A percentile compares a stretch with the other conserved stretches of the same genome.
phyloP scores from a whole-genome alignment of 2,329 filamentous ascomycete species.

The Neofusicoccum sp. region DNA sequence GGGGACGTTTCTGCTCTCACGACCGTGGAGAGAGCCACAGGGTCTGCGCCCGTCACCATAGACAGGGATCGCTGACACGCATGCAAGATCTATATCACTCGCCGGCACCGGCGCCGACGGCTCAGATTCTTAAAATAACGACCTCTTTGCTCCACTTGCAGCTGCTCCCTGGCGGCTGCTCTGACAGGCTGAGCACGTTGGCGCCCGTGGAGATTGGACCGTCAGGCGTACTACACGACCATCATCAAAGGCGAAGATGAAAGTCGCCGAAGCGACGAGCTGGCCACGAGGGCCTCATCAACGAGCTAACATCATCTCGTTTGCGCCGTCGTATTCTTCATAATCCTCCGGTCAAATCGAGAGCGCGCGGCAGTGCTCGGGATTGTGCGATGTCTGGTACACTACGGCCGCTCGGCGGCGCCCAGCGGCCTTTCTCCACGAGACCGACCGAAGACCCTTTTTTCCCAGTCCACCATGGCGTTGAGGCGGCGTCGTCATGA shows the following conservation, averaged over 20 bases:
- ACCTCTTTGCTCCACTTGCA: not conserved
- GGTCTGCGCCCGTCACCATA: not conserved
- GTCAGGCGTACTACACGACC: not conserved
- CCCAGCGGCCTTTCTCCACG: not conserved
- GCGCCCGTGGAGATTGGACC: not conserved
- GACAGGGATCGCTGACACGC: not conserved
- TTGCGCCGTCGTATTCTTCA: not conserved
- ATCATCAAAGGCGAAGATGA: not conserved
- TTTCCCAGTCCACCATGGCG: not conserved
- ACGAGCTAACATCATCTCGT: not conserved
- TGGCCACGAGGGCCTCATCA: not conserved
- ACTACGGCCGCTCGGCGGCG: slow-evolving; percentile 12
- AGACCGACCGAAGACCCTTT: not conserved
- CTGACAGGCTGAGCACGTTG: not conserved
- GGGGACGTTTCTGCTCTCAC: not conserved
- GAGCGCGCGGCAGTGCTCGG: not conserved
- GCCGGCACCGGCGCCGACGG: not conserved
- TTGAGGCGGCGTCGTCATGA: slow-evolving; percentile 5
- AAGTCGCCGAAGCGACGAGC: not conserved
- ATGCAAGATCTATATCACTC: not conserved
- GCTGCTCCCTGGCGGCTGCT: not conserved
- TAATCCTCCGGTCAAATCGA: not conserved
- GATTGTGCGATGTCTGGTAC: not conserved
- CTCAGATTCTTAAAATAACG: not conserved
- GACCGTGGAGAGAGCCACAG: slow-evolving; percentile 7